A percentile compares a stretch with the other conserved stretches of the same genome.
Conservation (phyloP, 192 early-diverging fungal genomes). For the Tieghemiomyces parasiticus region DNA sequence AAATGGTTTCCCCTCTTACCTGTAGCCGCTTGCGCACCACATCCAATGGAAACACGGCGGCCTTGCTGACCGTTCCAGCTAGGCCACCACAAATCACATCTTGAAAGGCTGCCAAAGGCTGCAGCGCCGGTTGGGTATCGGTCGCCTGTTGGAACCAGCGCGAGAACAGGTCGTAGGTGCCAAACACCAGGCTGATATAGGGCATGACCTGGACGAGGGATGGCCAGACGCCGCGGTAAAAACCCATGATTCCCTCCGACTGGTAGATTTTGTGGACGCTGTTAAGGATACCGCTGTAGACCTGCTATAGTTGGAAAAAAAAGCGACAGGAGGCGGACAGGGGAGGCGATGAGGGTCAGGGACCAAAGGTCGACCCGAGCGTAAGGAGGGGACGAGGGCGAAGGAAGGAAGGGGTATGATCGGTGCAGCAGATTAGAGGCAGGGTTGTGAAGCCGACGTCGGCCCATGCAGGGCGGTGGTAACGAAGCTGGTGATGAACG, state of each 20-base stretch:
- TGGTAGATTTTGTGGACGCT: slow-evolving; percentile 47
- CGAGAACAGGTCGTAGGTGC: slow-evolving; percentile 49
- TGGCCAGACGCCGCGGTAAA: slow-evolving; percentile 74
- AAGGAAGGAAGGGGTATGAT: too few species aligned
- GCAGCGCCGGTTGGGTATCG: neutral
- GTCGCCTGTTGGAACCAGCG: slow-evolving; percentile 19
- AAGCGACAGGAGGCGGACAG: neutral
- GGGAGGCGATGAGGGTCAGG: neutral
- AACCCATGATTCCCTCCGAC: slow-evolving; percentile 66
- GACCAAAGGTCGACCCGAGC: too few species aligned
- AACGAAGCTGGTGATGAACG: too few species aligned
- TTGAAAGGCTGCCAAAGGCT: slow-evolving; percentile 16
- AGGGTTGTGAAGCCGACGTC: too few species aligned
- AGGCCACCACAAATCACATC: slow-evolving; percentile 68
- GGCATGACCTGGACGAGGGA: slow-evolving; percentile 82
- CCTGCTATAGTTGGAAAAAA: slow-evolving; percentile 14
- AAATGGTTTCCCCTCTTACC: too few species aligned
- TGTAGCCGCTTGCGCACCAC: slow-evolving; percentile 66
- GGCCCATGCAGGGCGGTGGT: too few species aligned
- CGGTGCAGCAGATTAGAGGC: too few species aligned
- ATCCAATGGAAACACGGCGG: slow-evolving; percentile 82
- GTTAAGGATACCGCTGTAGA: slow-evolving; percentile 47
- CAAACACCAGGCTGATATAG: slow-evolving; percentile 90
- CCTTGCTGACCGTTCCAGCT: slow-evolving; percentile 70
- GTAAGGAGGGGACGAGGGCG: too few species aligned